phyloP scores from a whole-genome alignment of 148 eudicot species.

The Bassia scoparia region DNA sequence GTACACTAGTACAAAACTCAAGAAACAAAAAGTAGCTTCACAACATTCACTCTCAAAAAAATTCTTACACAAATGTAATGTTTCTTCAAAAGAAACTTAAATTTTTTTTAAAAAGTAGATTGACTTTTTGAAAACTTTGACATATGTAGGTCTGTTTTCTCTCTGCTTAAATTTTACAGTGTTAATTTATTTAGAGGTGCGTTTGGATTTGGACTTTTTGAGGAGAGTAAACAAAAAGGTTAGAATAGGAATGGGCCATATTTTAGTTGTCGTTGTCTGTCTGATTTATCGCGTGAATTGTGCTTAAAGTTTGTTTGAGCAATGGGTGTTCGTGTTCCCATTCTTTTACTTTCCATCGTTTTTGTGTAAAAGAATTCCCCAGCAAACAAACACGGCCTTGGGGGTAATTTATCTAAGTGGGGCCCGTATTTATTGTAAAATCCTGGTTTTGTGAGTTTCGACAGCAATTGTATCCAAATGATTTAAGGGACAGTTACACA shows the following conservation, averaged over 20 bases:
- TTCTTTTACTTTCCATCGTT: not conserved
- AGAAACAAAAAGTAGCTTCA: not conserved
- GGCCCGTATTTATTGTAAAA: not conserved
- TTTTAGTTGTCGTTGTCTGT: slow-evolving; percentile 21
- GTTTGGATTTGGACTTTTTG: slow-evolving; percentile 28
- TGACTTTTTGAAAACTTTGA: not conserved
- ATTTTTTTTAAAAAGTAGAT: slow-evolving; percentile 6
- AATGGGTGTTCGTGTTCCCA: not conserved
- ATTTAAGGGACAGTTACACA: not conserved
- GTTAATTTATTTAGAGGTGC: not conserved
- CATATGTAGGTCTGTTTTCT: not conserved
- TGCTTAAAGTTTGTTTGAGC: slow-evolving; percentile 14
- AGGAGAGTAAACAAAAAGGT: not conserved
- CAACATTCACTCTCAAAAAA: not conserved
- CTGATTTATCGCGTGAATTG: slow-evolving; percentile 17
- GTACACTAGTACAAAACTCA: not conserved
- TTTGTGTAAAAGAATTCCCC: not conserved
- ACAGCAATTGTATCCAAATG: not conserved
- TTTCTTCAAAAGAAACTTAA: not conserved
- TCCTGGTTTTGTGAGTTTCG: not conserved
- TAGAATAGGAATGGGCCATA: slow-evolving; percentile 8
- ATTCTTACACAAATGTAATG: not conserved
- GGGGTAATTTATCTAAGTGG: not conserved
- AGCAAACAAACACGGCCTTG: slow-evolving; percentile 12
- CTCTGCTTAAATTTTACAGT: not conserved